Base-by-base conservation (phyloP, 345 rosid species). In the Eutrema japonicum region DNA sequence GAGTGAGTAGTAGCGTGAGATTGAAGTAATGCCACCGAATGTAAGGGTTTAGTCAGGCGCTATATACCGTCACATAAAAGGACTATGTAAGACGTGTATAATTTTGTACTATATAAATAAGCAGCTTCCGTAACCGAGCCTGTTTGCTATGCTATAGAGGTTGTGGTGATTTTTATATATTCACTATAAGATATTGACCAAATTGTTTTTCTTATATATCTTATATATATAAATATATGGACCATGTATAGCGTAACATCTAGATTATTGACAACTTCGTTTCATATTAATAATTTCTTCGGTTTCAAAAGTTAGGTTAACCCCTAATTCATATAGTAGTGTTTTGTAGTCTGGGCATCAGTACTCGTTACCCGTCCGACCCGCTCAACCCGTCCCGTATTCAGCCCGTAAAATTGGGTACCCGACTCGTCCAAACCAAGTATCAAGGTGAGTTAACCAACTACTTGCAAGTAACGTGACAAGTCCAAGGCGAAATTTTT, bases 21-120 rank as follows among this genome's bases (percentile, higher is more conserved):
- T 6, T 41, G 67, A 48, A 57, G 77, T 40, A 56, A 74, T 74
- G 72, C 66, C 72, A 74, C 60, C 72, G 46, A 58, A 10, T 29
- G 3, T 29, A 47, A 54, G 13, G 10, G 48, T 45, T 45, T 10
- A n/a, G 18, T 41, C 12, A 36, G 65, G 35, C 4, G 37, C 46
- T 45, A 45, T 12, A 36, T 8, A 12, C 16, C 26, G 26, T 22
- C 26, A 2, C 26, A 22, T 41, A 41, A 41, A 52, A n/a, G 49
- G 27, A 43, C 30, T 45, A 12, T 14, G 32, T 5, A 18, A 18
- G 22, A 18, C 22, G 22, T 18, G 1, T 18, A 18, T 18, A 18
- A 18, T 0, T 18, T 18, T 18, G 1, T 18, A 18, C 22, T 18
- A 18, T 18, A 18, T 18, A 18, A 0, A 18, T 18, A 18, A 18